Evolutionary conservation across 73 alveolate genomes (phyloP), one percentile per base, ranked within the genome.

Genomic region (Halteria grandinella): DNA sequence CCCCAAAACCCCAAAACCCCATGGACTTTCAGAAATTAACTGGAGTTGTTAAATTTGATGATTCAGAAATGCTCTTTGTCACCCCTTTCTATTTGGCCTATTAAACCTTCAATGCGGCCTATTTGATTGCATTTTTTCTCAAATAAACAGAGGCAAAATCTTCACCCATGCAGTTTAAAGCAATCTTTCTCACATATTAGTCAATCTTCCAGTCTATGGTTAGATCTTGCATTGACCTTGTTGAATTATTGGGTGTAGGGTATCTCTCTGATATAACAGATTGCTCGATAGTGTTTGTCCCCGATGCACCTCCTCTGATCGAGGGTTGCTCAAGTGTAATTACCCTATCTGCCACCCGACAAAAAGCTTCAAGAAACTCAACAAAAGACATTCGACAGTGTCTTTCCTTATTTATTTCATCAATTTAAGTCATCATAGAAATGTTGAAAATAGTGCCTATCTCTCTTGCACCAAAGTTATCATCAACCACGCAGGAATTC

Each of bases 401-500:
- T 23, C 86, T 69, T 17, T 71, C 86, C 11, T 44, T 29, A 12
- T 82, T 71, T 25, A 82, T 60, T 31, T 82, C 91, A 41, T 82
- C 73, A 14, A 55, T 31, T 44, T 82, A 54, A 10, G 91, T 82
- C 86, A 72, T 72, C 91, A 82, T 82, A 0, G 86, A 48, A 8
- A 71, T 20, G 40, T 82, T 82, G 44, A 45, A 82, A 0, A 55
- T 25, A 3, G 55, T 43, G 20, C 86, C 91, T 0, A 72, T 71
- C 32, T 82, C 91, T 58, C 86, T 73, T 0, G 86, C 70, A 0
- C 86, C 86, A 48, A 82, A 72, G 55, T 73, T 78, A 23, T 73
- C 91, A 71, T 74, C 85, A 7, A 72, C 40, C 6, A 82, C 83
- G 17, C 86, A 81, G 17, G 91, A 55, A 6, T 44, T 37, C 4